Evolutionary conservation across 257 asterid species (phyloP), one percentile per base, ranked within the genome.

Genomic region (Forsythia suspensa): DNA sequence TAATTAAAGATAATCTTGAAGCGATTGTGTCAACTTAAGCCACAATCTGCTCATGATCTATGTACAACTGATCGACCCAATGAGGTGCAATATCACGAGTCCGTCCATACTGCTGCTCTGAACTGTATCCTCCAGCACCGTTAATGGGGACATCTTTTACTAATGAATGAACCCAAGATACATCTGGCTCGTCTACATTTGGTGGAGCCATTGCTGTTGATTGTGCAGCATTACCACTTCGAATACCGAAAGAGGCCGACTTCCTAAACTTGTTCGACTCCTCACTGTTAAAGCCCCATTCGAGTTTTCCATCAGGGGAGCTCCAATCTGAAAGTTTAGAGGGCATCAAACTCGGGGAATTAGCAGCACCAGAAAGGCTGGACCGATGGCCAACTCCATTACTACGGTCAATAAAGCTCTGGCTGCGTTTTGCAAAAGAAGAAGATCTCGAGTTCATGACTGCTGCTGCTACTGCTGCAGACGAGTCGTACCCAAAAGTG

Each of bases 381-480:
- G 80, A 68, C 0, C 83, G 89, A 37, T 80, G 80, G 73, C 79
- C 55, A 38, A 65, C 84, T 21, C 88, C 84, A 85, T 38, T 86
- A 11, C 84, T 76, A 0, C 97, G 94, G 81, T 92, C 93, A 7
- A 89, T 79, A 18, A 96, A 96, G 86, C 99, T 96, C 87, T 96
- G 98, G 89, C 98, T 94, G 67, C 99, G 90, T 78, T 92, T 92
- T 0, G 90, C 70, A 24, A 92, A 90, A 11, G 91, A 87, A 4
- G 97, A 84, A 3, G 97, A 92, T 79, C 99, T 85, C 0, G 98
- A 91, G 78, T 92, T 92, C 97, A 92, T 91, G 66, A 96, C 97
- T 0, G 98, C 96, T 5, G 94, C 92, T 16, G 97, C 99, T 69
- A 92, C 97, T 0, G 98, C 97, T 0, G 92, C 97, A 0, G 99